Evolutionary conservation across 495 filamentous ascomycete genomes (phyloP).

Genomic region (Darksidea phi): DNA sequence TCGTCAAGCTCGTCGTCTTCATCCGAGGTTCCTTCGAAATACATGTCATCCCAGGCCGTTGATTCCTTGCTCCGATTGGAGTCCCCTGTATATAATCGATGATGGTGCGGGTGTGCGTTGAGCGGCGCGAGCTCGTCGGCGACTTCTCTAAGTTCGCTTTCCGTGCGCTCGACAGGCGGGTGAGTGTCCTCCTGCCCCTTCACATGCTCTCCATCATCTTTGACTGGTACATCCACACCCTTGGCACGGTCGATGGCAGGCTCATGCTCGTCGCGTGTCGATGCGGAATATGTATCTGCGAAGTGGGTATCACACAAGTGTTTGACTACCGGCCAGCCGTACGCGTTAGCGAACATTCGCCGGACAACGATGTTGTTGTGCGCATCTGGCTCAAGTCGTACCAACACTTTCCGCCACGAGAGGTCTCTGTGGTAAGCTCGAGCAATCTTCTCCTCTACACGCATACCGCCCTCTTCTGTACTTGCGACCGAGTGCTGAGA

Average conservation of each 20-base stretch:
- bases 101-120: background rate
- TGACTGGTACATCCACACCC: conserved; percentile 41
- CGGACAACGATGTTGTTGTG: conserved; percentile 98
- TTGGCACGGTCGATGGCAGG: conserved; percentile 53
- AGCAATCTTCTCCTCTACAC: conserved; percentile 95
- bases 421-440: conserved; percentile 87
- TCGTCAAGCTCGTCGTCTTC: conserved; percentile 38
- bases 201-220: conserved; percentile 54
- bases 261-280: conserved; percentile 58
- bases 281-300: conserved; percentile 60
- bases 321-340: conserved; percentile 94
- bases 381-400: conserved; percentile 91
- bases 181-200: conserved; percentile 62
- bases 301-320: conserved; percentile 95
- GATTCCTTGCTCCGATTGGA: conserved; percentile 32
- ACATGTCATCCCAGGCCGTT: conserved; percentile 41
- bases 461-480: conserved; percentile 57
- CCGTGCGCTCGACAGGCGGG: conserved; percentile 62
- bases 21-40: conserved; percentile 40
- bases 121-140: conserved; percentile 41
- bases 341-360: conserved; percentile 93
- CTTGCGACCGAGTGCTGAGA: conserved; percentile 25
- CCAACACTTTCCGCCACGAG: conserved; percentile 94
- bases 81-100: conserved; percentile 1
- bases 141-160: conserved; percentile 42